Base-by-base conservation (phyloP, 2,329 filamentous ascomycete genomes). In the Alternaria sp. region DNA sequence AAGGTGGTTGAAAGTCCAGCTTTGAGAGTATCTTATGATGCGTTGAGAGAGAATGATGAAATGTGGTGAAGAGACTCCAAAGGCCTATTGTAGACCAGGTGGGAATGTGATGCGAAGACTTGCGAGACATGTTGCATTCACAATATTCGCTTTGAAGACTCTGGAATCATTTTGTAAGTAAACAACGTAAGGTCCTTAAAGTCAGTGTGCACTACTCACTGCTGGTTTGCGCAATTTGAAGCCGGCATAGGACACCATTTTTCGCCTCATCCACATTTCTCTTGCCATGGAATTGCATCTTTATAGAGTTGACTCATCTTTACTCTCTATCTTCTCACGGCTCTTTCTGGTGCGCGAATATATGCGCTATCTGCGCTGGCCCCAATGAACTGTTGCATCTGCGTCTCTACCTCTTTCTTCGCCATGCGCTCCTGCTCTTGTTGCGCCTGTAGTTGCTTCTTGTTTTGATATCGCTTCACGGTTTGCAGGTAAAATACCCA, bases 361-460 rank as follows among this genome's bases (percentile, higher is more conserved):
- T 27, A 40, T 25, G 25, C 49, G 22, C 34, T 52, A 5, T 38
- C 4, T 1, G 12, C 50, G 14, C 50, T 52, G 22, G 16, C 5
- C 12, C 50, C 50, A 30, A 59, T 32, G 4, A 63, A 55, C n/a
- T 43, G 43, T 5, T 57, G 52, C 25, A 63, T 32, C 36, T 63
- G 60, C 22, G 32, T 41, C 20, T 63, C 57, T 11, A 50, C 28
- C 25, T 60, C 57, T 45, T 57, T 58, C 10, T 22, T 14, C 3
- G 56, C 32, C 49, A 22, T 25, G 8, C 20, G 45, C 43, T 44
- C 16, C n/a, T 38, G 20, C 22, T 52, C 57, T 5, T 28, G 20
- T 41, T 41, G 20, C 27, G 45, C 51, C 25, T 11, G 38, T 3
- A 52, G 1, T 1, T 16, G 9, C 53, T 57, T 50, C 30, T 45